Base-by-base conservation (phyloP, 1,139 yeast species). In the Pichia sp. region DNA sequence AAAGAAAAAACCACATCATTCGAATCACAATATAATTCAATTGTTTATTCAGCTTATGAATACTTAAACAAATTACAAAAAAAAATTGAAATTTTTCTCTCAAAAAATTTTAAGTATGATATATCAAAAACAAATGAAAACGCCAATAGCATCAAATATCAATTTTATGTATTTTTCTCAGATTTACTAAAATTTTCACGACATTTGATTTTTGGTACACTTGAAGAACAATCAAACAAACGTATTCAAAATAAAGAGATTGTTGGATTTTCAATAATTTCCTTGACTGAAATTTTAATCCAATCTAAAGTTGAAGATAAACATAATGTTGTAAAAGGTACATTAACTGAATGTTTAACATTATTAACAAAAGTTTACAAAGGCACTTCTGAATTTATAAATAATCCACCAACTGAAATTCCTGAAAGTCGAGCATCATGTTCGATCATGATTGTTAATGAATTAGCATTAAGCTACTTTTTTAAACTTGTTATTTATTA, bases 231-330 rank as follows among this genome's bases (percentile, higher is more conserved):
- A 50, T 74, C 85, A 0, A 78, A 78, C 47, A 69, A 75, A 18
- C 61, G 87, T 34, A 68, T 80, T 1, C 68, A 77, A 16, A 70
- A 78, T 42, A 78, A 85, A 0, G 74, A 69, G 5, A 70, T 73
- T 38, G 70, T 71, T 43, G 84, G 85, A 3, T 78, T 80, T 55
- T 75, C 85, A 0, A 74, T 80, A n/a, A 71, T 80, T 35, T 69
- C 84, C 1, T 58, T 80, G 11, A 63, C 85, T 4, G 69, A 79
- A 41, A 64, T 80, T 43, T 64, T 79, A 27, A 66, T 74, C n/a
- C 76, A 72, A 51, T 77, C 88, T 0, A 67, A 75, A 23, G 77
- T 74, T 45, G 87, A 81, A 56, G 88, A 80, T 50, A 76, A 74
- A 42, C 70, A 65, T 40, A 71, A 74, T 29, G 64, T 72, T 8